These are phyloP conservation scores for Beauveria varroae DNA, from an alignment of 2,329 filamentous ascomycete species.

Conservation along the genomic window DNA sequence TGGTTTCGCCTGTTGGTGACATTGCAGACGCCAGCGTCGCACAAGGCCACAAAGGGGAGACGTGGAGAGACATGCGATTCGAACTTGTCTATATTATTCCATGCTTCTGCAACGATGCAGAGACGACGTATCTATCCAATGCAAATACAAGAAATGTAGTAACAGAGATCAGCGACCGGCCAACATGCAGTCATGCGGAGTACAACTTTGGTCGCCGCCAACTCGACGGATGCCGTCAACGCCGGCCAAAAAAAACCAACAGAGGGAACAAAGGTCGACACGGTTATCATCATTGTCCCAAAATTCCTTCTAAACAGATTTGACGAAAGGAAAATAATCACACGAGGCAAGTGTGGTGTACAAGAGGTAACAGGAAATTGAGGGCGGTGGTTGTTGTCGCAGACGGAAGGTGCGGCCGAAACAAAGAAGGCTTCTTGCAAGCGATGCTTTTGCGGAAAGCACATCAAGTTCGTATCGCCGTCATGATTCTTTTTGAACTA, in stretches of 20 bases:
- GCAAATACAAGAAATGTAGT: not conserved
- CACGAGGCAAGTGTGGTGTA: not conserved
- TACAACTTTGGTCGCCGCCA: not conserved
- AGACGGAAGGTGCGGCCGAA: not conserved
- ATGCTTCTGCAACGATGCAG: no score
- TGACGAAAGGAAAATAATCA: not conserved
- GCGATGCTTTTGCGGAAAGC: no score
- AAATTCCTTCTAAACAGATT: not conserved
- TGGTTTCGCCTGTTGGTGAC: no score
- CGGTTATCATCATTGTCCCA: not conserved
- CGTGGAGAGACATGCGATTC: no score
- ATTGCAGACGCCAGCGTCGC: no score
- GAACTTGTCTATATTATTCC: no score
- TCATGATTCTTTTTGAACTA: not conserved
- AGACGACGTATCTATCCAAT: no score
- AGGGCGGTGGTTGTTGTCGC: not conserved
- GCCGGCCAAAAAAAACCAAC: not conserved
- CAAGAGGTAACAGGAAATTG: not conserved
- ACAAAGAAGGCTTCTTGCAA: no score
- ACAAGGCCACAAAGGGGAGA: no score
- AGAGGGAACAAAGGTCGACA: not conserved
- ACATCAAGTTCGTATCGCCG: not conserved
- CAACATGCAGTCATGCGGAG: no score
- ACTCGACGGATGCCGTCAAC: not conserved
- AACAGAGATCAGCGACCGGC: not conserved